Conservation (phyloP, 345 rosid species). For the Schrenkiella parvula region DNA sequence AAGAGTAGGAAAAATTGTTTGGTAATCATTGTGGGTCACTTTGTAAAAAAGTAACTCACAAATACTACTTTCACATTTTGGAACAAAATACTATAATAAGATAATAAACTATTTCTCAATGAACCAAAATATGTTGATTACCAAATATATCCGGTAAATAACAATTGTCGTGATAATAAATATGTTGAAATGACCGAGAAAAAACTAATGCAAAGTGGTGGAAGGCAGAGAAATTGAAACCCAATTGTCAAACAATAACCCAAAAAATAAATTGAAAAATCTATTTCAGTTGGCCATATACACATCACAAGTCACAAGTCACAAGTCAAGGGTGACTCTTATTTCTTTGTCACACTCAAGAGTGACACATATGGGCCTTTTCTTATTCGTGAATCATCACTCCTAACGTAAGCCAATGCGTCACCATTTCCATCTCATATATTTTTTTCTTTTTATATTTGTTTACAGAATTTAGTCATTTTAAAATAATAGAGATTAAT, state of each 20-base stretch:
- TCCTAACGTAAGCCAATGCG: slow-evolving; percentile 1
- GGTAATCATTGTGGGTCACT: not conserved
- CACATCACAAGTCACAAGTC: not conserved
- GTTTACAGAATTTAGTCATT: too few species aligned
- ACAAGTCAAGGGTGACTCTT: not conserved
- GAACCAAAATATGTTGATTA: too few species aligned
- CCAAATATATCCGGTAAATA: too few species aligned
- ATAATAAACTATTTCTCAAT: not conserved
- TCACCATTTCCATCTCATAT: not conserved
- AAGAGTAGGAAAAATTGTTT: not conserved
- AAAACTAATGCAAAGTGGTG: too few species aligned
- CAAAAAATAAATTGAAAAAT: not conserved
- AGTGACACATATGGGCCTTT: not conserved
- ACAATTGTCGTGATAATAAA: too few species aligned
- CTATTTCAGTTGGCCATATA: not conserved
- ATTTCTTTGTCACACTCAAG: slow-evolving; percentile 13
- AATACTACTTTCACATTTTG: too few species aligned
- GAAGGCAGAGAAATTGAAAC: not conserved
- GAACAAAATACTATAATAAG: too few species aligned
- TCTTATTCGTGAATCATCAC: slow-evolving; percentile 11
- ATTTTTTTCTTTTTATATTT: too few species aligned
- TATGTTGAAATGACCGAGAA: too few species aligned
- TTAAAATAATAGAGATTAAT: too few species aligned
- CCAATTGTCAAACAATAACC: not conserved
- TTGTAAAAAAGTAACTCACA: too few species aligned